Base-by-base conservation (phyloP, 192 early-diverging fungal genomes). In the Linnemannia exigua region DNA sequence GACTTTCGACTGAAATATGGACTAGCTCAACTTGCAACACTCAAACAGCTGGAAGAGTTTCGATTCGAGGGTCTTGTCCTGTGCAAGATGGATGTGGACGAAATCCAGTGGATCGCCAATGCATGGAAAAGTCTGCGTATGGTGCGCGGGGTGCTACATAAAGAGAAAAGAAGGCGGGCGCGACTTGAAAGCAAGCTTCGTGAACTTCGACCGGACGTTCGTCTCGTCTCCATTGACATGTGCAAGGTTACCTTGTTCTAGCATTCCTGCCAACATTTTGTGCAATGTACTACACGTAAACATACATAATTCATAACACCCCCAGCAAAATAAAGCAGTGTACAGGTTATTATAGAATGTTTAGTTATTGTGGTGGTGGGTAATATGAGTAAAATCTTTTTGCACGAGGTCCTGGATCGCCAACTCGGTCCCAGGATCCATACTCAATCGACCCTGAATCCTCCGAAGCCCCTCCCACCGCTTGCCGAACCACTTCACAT, bases 1-100 rank as follows among this genome's bases (percentile, higher is more conserved):
- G 68, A 70, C 37, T 41, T 70, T 11, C 68, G 68, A 70, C 37
- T 70, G 20, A 70, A 70, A 41, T 70, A 70, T 70, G 68, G 68
- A 70, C 38, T 70, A 22, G 68, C 68, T 36, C 68, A 41, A n/a
- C 68, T 70, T 9, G 68, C 68, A n/a, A 70, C 68, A 25, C 38
- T 70, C 15, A 41, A 41, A 14, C 35, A 41, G 22, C 68, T 70
- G 68, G 36, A 37, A 41, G 68, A 70, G n/a, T 41, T 70, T 19
- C 35, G 33, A 35, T 70, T 41, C 20, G 68, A 70, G 20, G 68
- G 68, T 0, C n/a, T 70, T 17, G 68, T 70, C 20, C 37, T 41
- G 36, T 63, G 58, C 12, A 70, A 70, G 37, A 41, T 41, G 35
- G 68, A 70, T 70, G 68, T 70, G 35, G 38, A 70, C 35, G 68